These are phyloP conservation scores for Phascolomyces articulosus DNA, from an alignment of 371 early-diverging fungal genomes.

Conservation along the genomic window DNA sequence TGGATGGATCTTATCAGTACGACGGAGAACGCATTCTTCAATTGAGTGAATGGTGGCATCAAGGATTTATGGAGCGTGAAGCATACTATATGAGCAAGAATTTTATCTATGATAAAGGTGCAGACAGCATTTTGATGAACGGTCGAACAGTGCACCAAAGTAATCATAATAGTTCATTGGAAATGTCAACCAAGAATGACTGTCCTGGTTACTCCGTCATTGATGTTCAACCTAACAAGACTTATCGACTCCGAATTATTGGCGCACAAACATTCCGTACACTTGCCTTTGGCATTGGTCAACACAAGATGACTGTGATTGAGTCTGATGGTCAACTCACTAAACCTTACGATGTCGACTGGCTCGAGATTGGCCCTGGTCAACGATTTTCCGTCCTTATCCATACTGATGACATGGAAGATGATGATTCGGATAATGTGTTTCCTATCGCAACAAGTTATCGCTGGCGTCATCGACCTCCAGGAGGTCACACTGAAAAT, in stretches of 20 bases:
- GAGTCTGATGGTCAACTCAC: constrained; percentile 43
- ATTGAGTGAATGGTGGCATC: constrained; percentile 53
- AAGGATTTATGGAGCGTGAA: constrained; percentile 17
- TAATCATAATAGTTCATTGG: not conserved
- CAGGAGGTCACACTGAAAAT: constrained; percentile 16
- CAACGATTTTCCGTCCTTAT: constrained; percentile 43
- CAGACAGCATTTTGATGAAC: constrained; percentile 37
- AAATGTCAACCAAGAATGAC: not conserved
- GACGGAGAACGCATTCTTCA: constrained; percentile 46
- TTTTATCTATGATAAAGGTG: constrained; percentile 22
- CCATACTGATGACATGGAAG: constrained; percentile 16
- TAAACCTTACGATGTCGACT: constrained; percentile 24
- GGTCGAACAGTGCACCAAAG: constrained; percentile 27
- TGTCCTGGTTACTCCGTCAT: constrained; percentile 31
- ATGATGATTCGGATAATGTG: constrained; percentile 6
- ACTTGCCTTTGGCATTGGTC: constrained; percentile 25
- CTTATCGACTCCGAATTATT: constrained; percentile 40
- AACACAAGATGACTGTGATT: constrained; percentile 37
- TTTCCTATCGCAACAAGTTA: constrained; percentile 30
- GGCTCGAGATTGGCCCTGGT: constrained; percentile 38
- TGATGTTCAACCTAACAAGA: constrained; percentile 30
- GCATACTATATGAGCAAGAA: constrained; percentile 21
- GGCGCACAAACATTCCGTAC: constrained; percentile 36
- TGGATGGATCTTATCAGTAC: constrained; percentile 32
- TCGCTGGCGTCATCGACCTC: constrained; percentile 20